phyloP scores from a whole-genome alignment of 2,329 filamentous ascomycete genomes.

The Claviceps humidiphila region DNA sequence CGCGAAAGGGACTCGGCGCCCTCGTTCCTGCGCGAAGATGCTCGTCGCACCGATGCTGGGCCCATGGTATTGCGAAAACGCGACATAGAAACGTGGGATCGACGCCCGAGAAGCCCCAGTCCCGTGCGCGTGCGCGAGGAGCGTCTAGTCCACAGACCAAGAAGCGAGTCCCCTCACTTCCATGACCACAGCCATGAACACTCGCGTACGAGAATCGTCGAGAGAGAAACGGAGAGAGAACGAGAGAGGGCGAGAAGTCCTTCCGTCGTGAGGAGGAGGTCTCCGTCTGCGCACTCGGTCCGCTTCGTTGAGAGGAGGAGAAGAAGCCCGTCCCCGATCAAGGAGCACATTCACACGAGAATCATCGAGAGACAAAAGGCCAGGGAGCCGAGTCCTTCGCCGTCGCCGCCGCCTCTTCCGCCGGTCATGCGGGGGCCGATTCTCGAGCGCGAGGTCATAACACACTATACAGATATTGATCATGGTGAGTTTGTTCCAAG shows the following conservation, averaged over 20 bases:
- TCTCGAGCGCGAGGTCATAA: conserved; percentile 80
- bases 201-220: conserved; percentile 22
- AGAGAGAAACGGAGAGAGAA: conserved; percentile 29
- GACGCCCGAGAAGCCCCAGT: conserved; percentile 30
- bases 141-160: conserved; percentile 28
- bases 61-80: conserved; percentile 40
- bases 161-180: conserved; percentile 27
- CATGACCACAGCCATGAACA: conserved; percentile 20
- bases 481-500: conserved; percentile 47
- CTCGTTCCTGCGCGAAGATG: conserved; percentile 38
- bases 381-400: conserved; percentile 20
- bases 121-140: conserved; percentile 29
- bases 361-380: conserved; percentile 35
- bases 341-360: conserved; percentile 33
- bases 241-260: conserved; percentile 26
- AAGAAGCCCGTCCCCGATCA: conserved; percentile 26
- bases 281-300: conserved; percentile 17
- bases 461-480: conserved; percentile 75
- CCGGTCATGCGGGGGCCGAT: conserved; percentile 62
- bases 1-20: conserved; percentile 33
- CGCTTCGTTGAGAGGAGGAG: conserved; percentile 25
- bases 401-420: conserved; percentile 36
- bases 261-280: conserved; percentile 17
- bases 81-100: conserved; percentile 42
- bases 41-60: conserved; percentile 33